A percentile compares a stretch with the other conserved stretches of the same genome.
These are phyloP conservation scores for Lepidopterella palustris DNA, from an alignment of 495 filamentous ascomycete species.

Conservation along the genomic window DNA sequence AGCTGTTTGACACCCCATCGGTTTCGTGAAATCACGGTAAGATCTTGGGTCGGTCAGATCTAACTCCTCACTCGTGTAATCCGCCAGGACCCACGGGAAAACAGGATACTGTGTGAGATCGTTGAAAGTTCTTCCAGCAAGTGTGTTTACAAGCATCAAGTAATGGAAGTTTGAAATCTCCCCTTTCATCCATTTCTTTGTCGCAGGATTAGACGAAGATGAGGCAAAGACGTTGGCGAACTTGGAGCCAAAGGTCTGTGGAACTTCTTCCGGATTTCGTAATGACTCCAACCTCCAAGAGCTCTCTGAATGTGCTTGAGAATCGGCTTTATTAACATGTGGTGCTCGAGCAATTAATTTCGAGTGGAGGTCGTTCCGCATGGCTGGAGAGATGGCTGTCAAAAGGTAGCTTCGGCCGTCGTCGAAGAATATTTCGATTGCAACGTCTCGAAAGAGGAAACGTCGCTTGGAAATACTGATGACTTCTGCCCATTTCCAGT, in stretches of 20 bases:
- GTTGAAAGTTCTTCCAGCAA: constrained; percentile 95
- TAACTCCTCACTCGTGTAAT: constrained; percentile 94
- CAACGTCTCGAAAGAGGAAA: constrained; percentile 92
- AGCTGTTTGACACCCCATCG: constrained; percentile 88
- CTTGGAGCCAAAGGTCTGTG: constrained; percentile 79
- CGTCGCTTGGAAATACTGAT: constrained; percentile 95
- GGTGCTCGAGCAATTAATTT: constrained; percentile 71
- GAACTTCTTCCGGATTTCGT: constrained; percentile 70
- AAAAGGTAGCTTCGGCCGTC: constrained; percentile 93
- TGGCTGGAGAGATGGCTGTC: constrained; percentile 63
- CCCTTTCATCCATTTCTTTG: constrained; percentile 83
- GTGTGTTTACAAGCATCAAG: constrained; percentile 95
- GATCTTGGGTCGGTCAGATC: constrained; percentile 74
- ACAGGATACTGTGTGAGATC: constrained; percentile 97
- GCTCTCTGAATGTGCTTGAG: constrained; percentile 54
- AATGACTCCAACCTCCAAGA: constrained; percentile 83
- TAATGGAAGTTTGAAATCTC: constrained; percentile 99
- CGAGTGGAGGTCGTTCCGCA: constrained; percentile 71
- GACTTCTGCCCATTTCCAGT: constrained; percentile 91
- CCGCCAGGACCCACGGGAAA: constrained; percentile 93
- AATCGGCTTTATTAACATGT: constrained; percentile 54
- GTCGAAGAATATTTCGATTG: constrained; percentile 90
- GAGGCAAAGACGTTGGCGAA: constrained; percentile 93
- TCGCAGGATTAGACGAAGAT: constrained; percentile 65
- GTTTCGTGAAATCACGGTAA: constrained; percentile 88